Percentiles rank a stretch among this genome's conserved stretches.
These are phyloP conservation scores for Phytopythium cucurbitacearum DNA, from an alignment of 352 stramenopile species.

Conservation along the genomic window DNA sequence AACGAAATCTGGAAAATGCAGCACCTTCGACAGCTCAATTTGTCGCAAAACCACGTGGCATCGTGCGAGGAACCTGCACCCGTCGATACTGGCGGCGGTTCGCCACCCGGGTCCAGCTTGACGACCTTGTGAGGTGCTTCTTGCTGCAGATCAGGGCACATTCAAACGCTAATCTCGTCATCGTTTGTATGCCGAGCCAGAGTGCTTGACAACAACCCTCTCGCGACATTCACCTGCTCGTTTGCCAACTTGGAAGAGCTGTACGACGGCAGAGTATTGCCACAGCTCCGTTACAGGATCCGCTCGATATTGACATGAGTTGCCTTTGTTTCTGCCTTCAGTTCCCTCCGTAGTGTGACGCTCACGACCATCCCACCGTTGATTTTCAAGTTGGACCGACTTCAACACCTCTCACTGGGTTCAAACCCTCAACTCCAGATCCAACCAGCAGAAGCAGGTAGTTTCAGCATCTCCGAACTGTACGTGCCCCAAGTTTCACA, in stretches of 20 bases:
- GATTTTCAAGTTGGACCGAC: constrained; percentile 12
- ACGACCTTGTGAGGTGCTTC: constrained; percentile 8
- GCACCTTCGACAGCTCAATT: constrained; percentile 16
- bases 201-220: constrained; percentile 18
- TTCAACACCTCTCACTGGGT: constrained; percentile 14
- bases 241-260: constrained; percentile 15
- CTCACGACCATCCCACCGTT: constrained; percentile 11
- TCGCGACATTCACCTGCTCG: constrained; percentile 10
- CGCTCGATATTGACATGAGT: not conserved
- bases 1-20: constrained; percentile 27
- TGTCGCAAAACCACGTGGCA: constrained; percentile 21
- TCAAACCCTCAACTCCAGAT: constrained; percentile 16
- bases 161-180: not conserved
- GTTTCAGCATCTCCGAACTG: constrained; percentile 13
- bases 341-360: constrained; percentile 1
- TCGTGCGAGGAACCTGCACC: constrained; percentile 12
- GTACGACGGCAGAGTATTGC: constrained; percentile 12
- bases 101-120: constrained; percentile 8
- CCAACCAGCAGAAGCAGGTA: constrained; percentile 2
- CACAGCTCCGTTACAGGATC: not conserved
- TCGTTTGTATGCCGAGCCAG: constrained; percentile 1
- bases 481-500: constrained; percentile 4
- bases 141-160: not conserved
- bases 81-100: not conserved
- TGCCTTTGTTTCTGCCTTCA: not conserved